Percentiles rank a stretch among this genome's conserved stretches.
Evolutionary conservation across 2,329 filamentous ascomycete species (phyloP).

Genomic region (Dactylellina cionopaga): DNA sequence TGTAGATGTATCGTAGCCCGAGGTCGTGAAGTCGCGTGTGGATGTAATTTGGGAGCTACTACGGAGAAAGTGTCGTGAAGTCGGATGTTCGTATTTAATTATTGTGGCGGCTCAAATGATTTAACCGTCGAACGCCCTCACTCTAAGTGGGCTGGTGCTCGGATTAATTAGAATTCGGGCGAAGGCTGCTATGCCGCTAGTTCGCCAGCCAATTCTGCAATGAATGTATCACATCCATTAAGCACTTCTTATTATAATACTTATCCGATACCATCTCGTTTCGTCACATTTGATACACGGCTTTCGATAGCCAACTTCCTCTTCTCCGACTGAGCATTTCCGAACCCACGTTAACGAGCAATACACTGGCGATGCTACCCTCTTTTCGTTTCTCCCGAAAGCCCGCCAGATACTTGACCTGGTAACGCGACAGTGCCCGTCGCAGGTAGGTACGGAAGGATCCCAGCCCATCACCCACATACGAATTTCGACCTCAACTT

Average conservation of each 20-base stretch:
- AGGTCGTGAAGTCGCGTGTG: no score
- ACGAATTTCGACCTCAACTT: background rate
- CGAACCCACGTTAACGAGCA: background rate
- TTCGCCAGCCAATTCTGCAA: no score
- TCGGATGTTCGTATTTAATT: background rate
- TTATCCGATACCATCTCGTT: background rate
- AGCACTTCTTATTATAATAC: background rate
- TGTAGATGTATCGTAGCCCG: no score
- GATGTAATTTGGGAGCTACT: no score
- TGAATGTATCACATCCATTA: no score
- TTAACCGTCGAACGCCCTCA: no score
- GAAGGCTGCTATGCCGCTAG: no score
- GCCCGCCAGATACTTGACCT: slow-evolving; percentile 13
- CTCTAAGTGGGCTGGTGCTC: no score
- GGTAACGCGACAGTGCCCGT: slow-evolving; percentile 44
- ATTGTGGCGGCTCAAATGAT: background rate
- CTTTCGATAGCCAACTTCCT: background rate
- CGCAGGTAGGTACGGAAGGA: slow-evolving; percentile 35
- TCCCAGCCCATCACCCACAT: slow-evolving; percentile 16
- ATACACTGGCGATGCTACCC: slow-evolving; percentile 15
- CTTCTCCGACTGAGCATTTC: background rate
- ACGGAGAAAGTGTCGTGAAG: background rate
- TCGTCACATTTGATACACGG: background rate
- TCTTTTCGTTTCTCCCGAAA: background rate
- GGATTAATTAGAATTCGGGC: no score